phyloP scores from a whole-genome alignment of 2,329 filamentous ascomycete genomes.

The Aureobasidium sp. region DNA sequence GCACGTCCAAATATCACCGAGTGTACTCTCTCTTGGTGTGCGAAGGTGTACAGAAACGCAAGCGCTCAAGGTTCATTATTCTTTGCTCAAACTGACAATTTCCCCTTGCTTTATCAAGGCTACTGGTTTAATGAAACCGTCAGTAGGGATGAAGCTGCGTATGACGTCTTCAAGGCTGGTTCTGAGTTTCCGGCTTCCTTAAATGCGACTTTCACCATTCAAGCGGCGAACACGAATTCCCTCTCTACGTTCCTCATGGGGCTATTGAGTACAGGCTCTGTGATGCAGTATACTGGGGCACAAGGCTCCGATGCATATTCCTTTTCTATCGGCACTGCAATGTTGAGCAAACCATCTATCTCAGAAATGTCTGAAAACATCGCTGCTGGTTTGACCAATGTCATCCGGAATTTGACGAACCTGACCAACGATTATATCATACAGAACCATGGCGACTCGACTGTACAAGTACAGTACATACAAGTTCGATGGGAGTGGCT shows the following conservation, averaged over 20 bases:
- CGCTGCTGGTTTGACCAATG: neutral
- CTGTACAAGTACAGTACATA: neutral
- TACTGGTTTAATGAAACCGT: neutral
- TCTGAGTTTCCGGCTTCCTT: neutral
- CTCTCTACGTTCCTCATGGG: neutral
- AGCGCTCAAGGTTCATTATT: neutral
- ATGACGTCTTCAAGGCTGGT: neutral
- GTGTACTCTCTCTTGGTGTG: neutral
- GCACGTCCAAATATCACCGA: neutral
- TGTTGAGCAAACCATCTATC: neutral
- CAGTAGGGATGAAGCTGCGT: neutral
- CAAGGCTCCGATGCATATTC: neutral
- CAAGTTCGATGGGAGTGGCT: neutral
- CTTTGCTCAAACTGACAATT: no score
- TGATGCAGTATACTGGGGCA: no score
- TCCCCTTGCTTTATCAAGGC: no score
- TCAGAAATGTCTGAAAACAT: neutral
- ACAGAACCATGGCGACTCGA: neutral
- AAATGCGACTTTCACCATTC: neutral
- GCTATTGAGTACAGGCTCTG: no score
- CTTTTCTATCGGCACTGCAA: neutral
- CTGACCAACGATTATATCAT: neutral
- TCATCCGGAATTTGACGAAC: neutral
- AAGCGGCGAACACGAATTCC: neutral
- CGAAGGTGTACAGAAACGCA: neutral